Conservation (phyloP, 768 basidiomycete species). For the Rubroboletus pulcherrimus region DNA sequence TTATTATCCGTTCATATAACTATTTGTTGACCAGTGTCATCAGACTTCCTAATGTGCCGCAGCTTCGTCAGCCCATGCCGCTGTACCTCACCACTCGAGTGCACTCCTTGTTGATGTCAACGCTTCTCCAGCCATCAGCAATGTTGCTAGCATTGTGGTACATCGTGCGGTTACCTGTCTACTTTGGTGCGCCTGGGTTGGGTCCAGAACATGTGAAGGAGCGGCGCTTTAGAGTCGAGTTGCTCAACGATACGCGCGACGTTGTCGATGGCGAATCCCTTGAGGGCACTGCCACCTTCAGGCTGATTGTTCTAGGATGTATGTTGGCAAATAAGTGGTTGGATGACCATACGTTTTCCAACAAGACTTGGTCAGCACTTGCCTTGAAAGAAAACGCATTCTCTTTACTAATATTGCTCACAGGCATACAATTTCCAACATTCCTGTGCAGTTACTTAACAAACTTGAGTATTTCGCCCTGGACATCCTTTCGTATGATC, state of each 20-base stretch:
- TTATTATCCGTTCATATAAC: background rate
- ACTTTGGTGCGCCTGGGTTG: slow-evolving; percentile 51
- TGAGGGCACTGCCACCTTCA: slow-evolving; percentile 65
- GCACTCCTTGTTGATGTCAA: slow-evolving; percentile 73
- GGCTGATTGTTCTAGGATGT: slow-evolving; percentile 72
- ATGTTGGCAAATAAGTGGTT: slow-evolving; percentile 90
- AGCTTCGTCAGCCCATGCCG: slow-evolving; percentile 39
- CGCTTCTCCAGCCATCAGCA: slow-evolving; percentile 77
- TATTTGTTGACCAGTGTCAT: slow-evolving; percentile 9
- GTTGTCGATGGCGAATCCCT: slow-evolving; percentile 42
- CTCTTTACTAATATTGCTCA: slow-evolving; percentile 4
- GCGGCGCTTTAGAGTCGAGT: slow-evolving; percentile 56
- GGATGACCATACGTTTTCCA: slow-evolving; percentile 85
- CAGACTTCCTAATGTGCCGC: slow-evolving; percentile 30
- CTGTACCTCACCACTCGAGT: slow-evolving; percentile 51
- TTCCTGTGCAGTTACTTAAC: slow-evolving; percentile 69
- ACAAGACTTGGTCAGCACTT: slow-evolving; percentile 73
- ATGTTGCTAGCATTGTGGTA: slow-evolving; percentile 80
- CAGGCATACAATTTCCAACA: slow-evolving; percentile 79
- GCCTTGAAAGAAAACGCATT: background rate
- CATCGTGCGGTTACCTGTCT: slow-evolving; percentile 71
- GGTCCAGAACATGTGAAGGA: slow-evolving; percentile 55
- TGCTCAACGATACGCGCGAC: slow-evolving; percentile 50
- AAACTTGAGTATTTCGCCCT: slow-evolving; percentile 66
- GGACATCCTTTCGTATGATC: slow-evolving; percentile 66